Conservation (phyloP, 2,329 filamentous ascomycete genomes). For the Lecanicillium sp. region DNA sequence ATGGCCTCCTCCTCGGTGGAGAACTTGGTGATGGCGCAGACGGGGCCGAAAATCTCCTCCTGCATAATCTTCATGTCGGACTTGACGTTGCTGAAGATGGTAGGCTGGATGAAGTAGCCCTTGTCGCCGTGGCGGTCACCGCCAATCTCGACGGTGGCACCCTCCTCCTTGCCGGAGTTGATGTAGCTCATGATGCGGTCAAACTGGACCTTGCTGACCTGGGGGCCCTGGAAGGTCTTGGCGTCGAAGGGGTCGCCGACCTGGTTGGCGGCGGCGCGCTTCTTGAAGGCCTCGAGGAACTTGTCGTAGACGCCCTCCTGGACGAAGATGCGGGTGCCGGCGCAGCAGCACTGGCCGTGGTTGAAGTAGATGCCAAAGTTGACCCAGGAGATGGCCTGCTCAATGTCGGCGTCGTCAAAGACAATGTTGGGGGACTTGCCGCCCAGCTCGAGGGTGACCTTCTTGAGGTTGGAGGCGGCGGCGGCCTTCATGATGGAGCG, state of each 20-base stretch:
- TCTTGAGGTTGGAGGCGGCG: slow-evolving; percentile 65
- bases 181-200: slow-evolving; percentile 78
- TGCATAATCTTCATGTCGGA: slow-evolving; percentile 79
- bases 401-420: slow-evolving; percentile 66
- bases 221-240: slow-evolving; percentile 75
- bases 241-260: slow-evolving; percentile 71
- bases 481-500: slow-evolving; percentile 70
- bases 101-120: slow-evolving; percentile 82
- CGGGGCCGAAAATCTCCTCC: slow-evolving; percentile 84
- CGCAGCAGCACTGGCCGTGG: slow-evolving; percentile 57
- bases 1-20: slow-evolving; percentile 70
- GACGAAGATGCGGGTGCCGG: slow-evolving; percentile 72
- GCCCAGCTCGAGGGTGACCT: slow-evolving; percentile 68
- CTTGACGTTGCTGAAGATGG: slow-evolving; percentile 73
- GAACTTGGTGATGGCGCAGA: slow-evolving; percentile 76
- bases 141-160: slow-evolving; percentile 48
- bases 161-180: slow-evolving; percentile 49
- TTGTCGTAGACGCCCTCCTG: slow-evolving; percentile 78
- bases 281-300: slow-evolving; percentile 70
- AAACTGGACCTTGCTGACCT: slow-evolving; percentile 72
- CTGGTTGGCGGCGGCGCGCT: slow-evolving; percentile 59
- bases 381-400: slow-evolving; percentile 65
- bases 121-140: slow-evolving; percentile 50
- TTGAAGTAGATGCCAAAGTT: slow-evolving; percentile 57
- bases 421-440: slow-evolving; percentile 72